Evolutionary conservation across 1,284 basidiomycete species (phyloP).

Genomic region (Ceraceosorus guamensis): DNA sequence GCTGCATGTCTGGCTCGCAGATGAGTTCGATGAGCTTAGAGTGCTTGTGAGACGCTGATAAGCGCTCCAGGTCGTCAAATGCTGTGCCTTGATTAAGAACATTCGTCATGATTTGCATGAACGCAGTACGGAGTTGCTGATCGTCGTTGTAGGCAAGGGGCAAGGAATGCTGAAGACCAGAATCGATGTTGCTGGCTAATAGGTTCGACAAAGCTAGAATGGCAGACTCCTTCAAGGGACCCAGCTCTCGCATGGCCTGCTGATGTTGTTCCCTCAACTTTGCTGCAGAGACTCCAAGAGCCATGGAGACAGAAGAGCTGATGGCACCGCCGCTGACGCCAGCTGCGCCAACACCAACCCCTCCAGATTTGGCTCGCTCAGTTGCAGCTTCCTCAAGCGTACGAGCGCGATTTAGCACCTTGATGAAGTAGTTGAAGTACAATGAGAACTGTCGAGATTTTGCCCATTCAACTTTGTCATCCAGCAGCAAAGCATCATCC

Average conservation of each 20-base stretch:
- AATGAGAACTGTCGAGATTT: conserved; percentile 40
- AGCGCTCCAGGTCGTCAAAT: conserved; percentile 39
- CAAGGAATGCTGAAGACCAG: conserved; percentile 80
- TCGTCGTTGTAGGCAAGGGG: conserved; percentile 71
- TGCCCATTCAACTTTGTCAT: conserved; percentile 44
- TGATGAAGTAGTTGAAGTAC: conserved; percentile 43
- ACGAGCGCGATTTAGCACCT: conserved; percentile 38
- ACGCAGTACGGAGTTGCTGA: conserved; percentile 66
- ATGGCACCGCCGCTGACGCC: not conserved
- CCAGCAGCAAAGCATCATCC: conserved; percentile 38
- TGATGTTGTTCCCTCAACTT: not conserved
- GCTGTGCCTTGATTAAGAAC: conserved; percentile 65
- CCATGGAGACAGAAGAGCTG: not conserved
- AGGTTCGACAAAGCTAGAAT: conserved; percentile 65
- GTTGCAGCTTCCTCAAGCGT: conserved; percentile 18
- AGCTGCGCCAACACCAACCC: not conserved
- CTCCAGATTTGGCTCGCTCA: not conserved
- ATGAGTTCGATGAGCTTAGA: conserved; percentile 35
- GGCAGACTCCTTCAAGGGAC: conserved; percentile 30
- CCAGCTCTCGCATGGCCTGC: conserved; percentile 1
- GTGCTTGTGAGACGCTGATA: conserved; percentile 25
- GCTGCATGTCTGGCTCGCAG: conserved; percentile 29
- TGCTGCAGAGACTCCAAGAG: not conserved
- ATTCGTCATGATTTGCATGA: conserved; percentile 78
- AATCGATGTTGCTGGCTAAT: conserved; percentile 76